Conservation (phyloP, 2,329 filamentous ascomycete genomes). For the Calonectria montana region DNA sequence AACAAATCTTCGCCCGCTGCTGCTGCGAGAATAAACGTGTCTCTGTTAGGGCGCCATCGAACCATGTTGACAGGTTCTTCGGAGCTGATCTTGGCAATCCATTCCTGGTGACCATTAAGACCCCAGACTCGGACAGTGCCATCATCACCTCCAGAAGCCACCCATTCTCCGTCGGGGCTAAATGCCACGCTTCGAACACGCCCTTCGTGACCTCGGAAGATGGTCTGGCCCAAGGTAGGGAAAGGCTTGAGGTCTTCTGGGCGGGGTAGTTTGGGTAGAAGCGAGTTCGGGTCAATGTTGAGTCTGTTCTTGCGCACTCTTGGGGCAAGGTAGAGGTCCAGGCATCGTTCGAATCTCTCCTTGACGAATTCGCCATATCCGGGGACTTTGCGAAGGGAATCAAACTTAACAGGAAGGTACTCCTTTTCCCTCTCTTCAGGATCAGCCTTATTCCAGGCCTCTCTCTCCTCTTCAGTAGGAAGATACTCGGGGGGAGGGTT, state of each 20-base stretch:
- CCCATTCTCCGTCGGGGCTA: constrained; percentile 85
- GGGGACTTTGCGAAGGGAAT: constrained; percentile 89
- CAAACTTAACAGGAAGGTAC: constrained; percentile 85
- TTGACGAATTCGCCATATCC: constrained; percentile 92
- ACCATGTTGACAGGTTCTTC: constrained; percentile 87
- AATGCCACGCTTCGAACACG: constrained; percentile 87
- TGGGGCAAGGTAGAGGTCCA: constrained; percentile 95
- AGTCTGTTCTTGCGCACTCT: constrained; percentile 92
- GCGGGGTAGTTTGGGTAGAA: constrained; percentile 91
- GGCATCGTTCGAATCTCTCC: constrained; percentile 93
- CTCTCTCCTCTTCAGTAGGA: constrained; percentile 84
- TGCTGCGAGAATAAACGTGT: constrained; percentile 83
- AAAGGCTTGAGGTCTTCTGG: constrained; percentile 96
- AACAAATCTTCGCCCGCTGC: constrained; percentile 88
- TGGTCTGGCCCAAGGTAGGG: constrained; percentile 87
- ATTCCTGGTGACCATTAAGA: constrained; percentile 88
- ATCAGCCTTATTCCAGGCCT: constrained; percentile 86
- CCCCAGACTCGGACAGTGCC: constrained; percentile 94
- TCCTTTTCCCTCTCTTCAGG: constrained; percentile 92
- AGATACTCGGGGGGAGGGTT: constrained; percentile 96
- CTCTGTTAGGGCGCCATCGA: constrained; percentile 87
- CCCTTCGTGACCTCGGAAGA: constrained; percentile 90
- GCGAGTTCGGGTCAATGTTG: constrained; percentile 94
- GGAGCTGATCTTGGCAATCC: constrained; percentile 81
- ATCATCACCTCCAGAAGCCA: constrained; percentile 95